Percentiles rank a stretch among this genome's conserved stretches.
Conservation (phyloP, 768 basidiomycete genomes). For the Phaeolepiota aurea region DNA sequence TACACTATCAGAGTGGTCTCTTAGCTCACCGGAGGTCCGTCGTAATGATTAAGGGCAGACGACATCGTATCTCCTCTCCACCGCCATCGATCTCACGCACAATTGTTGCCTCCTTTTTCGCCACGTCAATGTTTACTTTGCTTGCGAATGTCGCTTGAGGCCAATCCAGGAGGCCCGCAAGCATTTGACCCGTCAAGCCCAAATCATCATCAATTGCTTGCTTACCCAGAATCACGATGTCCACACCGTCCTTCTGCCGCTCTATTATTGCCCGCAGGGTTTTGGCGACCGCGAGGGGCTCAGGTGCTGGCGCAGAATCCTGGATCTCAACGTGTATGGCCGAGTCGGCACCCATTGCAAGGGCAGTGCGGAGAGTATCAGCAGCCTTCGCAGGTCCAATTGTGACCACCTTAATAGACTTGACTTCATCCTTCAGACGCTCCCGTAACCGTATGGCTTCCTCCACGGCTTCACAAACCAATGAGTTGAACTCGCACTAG, state of each 20-base stretch:
- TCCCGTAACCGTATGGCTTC: slow-evolving; percentile 95
- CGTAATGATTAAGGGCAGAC: slow-evolving; percentile 80
- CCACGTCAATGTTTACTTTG: slow-evolving; percentile 65
- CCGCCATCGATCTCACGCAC: slow-evolving; percentile 95
- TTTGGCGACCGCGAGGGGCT: slow-evolving; percentile 89
- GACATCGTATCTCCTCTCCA: slow-evolving; percentile 70
- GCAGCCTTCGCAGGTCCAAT: slow-evolving; percentile 87
- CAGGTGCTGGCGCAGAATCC: slow-evolving; percentile 64
- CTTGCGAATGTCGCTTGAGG: slow-evolving; percentile 94
- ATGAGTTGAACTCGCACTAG: slow-evolving; percentile 1
- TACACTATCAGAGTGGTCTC: not conserved
- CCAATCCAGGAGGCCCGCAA: slow-evolving; percentile 89
- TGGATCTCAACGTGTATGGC: slow-evolving; percentile 86
- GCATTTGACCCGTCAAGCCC: slow-evolving; percentile 94
- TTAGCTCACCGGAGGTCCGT: slow-evolving; percentile 79
- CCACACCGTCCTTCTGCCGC: slow-evolving; percentile 46
- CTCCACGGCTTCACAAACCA: slow-evolving; percentile 66
- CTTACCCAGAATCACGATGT: slow-evolving; percentile 93
- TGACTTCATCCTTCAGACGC: slow-evolving; percentile 63
- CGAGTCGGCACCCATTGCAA: slow-evolving; percentile 96
- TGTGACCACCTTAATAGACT: slow-evolving; percentile 87
- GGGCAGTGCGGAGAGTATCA: slow-evolving; percentile 90
- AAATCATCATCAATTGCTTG: slow-evolving; percentile 98
- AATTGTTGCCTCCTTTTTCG: slow-evolving; percentile 57
- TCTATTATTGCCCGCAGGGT: slow-evolving; percentile 72